These are phyloP conservation scores for Claviceps maximensis DNA, from an alignment of 2,329 filamentous ascomycete genomes.

Conservation along the genomic window DNA sequence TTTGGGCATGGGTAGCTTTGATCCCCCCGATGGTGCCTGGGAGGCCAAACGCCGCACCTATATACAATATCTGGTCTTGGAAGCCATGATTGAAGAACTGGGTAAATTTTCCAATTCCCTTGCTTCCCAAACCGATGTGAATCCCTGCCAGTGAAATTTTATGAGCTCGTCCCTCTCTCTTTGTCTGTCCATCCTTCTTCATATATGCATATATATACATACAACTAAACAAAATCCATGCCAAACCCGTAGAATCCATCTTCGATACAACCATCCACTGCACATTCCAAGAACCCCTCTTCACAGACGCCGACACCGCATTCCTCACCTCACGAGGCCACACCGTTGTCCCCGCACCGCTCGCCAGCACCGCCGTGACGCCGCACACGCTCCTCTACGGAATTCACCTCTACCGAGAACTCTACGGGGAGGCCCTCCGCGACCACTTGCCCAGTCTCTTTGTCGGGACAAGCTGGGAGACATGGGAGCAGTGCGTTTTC, in stretches of 20 bases:
- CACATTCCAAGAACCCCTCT: slow-evolving; percentile 41
- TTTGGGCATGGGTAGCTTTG: slow-evolving; percentile 42
- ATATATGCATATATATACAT: too few species aligned
- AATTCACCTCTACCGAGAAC: slow-evolving; percentile 43
- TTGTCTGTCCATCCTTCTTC: neutral
- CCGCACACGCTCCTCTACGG: slow-evolving; percentile 42
- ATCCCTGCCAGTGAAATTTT: too few species aligned
- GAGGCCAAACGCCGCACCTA: slow-evolving; percentile 33
- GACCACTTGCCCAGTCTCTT: slow-evolving; percentile 36
- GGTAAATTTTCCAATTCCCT: slow-evolving; percentile 23
- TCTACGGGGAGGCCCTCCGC: slow-evolving; percentile 38
- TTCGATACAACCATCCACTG: slow-evolving; percentile 23
- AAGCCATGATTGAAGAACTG: slow-evolving; percentile 30
- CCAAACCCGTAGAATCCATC: neutral
- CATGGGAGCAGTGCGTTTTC: slow-evolving; percentile 40
- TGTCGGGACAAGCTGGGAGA: slow-evolving; percentile 40
- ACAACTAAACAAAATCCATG: neutral
- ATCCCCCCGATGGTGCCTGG: slow-evolving; percentile 33
- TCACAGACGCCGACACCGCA: slow-evolving; percentile 31
- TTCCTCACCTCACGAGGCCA: slow-evolving; percentile 46
- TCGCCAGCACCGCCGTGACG: slow-evolving; percentile 37
- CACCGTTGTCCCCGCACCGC: slow-evolving; percentile 35
- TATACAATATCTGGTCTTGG: slow-evolving; percentile 40
- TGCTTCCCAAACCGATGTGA: too few species aligned
- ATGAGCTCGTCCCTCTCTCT: too few species aligned